A percentile compares a stretch with the other conserved stretches of the same genome.
phyloP scores from a whole-genome alignment of 2,329 filamentous ascomycete species.

The Aspergillus spinulosporus region DNA sequence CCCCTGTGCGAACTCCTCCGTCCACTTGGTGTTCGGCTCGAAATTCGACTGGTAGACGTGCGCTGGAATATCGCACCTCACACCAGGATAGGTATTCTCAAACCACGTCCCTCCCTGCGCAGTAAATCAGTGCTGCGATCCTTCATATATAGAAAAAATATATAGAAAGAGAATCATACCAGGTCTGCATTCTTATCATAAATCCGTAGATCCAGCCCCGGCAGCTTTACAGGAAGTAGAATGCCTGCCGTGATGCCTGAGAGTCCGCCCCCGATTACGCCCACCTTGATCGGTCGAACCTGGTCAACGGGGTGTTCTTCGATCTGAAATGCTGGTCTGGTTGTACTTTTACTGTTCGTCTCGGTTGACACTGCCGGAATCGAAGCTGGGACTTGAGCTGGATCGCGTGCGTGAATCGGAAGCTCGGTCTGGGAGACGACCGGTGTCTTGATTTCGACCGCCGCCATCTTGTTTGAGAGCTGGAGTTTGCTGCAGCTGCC shows the following conservation, averaged over 20 bases:
- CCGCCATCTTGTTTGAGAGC: slow-evolving; percentile 6
- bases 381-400: not conserved
- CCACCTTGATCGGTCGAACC: slow-evolving; percentile 54
- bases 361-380: not conserved
- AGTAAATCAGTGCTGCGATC: no score
- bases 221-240: slow-evolving; percentile 68
- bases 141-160: no score
- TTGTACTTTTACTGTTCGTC: not conserved
- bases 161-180: slow-evolving; percentile 45
- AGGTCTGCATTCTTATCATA: slow-evolving; percentile 69
- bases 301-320: slow-evolving; percentile 53
- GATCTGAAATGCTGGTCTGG: slow-evolving; percentile 31
- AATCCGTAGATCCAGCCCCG: slow-evolving; percentile 64
- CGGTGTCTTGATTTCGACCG: slow-evolving; percentile 14
- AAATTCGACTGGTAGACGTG: slow-evolving; percentile 71
- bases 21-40: slow-evolving; percentile 67
- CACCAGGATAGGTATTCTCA: slow-evolving; percentile 60
- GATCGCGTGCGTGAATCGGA: slow-evolving; percentile 7
- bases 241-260: slow-evolving; percentile 65
- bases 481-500: not conserved
- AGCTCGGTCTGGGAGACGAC: slow-evolving; percentile 1
- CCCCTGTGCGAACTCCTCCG: slow-evolving; percentile 66
- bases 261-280: slow-evolving; percentile 65
- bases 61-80: slow-evolving; percentile 67
- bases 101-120: slow-evolving; percentile 49